Conservation (phyloP, 2,329 filamentous ascomycete species). For the Penicillium thymicola region DNA sequence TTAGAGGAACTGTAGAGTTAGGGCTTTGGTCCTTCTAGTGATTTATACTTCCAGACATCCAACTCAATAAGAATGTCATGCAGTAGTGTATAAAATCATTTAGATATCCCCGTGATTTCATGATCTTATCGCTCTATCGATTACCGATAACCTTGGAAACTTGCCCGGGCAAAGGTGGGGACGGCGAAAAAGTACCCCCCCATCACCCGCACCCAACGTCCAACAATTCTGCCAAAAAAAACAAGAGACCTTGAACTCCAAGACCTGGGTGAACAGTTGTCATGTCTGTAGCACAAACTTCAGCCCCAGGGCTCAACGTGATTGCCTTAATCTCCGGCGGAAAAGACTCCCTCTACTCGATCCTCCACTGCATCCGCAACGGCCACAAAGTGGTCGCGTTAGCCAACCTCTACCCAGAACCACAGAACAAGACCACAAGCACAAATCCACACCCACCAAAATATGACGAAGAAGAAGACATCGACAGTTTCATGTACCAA, state of each 20-base stretch:
- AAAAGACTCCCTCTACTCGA: conserved; percentile 93
- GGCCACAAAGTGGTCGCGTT: conserved; percentile 83
- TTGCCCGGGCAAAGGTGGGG: conserved; percentile 5
- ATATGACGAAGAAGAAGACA: conserved; percentile 53
- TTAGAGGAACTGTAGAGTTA: neutral
- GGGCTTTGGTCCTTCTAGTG: neutral
- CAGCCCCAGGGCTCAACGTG: conserved; percentile 56
- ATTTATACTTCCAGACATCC: neutral
- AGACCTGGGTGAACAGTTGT: neutral
- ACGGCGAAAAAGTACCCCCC: conserved; percentile 7
- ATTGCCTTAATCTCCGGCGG: conserved; percentile 93
- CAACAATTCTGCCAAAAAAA: conserved; percentile 1
- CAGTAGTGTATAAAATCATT: neutral
- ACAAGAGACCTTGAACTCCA: neutral
- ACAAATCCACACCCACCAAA: neutral
- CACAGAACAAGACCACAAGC: neutral
- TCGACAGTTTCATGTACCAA: conserved; percentile 99
- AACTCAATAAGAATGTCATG: neutral
- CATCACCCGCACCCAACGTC: conserved; percentile 3
- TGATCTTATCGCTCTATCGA: conserved; percentile 1
- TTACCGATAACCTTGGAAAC: conserved; percentile 3
- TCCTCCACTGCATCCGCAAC: conserved; percentile 83
- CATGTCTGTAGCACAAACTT: conserved; percentile 33
- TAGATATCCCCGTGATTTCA: neutral
- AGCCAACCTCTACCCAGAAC: conserved; percentile 75